A percentile compares a stretch with the other conserved stretches of the same genome.
Evolutionary conservation across 1,284 basidiomycete genomes (phyloP).

Genomic region (Tremellales sp.): DNA sequence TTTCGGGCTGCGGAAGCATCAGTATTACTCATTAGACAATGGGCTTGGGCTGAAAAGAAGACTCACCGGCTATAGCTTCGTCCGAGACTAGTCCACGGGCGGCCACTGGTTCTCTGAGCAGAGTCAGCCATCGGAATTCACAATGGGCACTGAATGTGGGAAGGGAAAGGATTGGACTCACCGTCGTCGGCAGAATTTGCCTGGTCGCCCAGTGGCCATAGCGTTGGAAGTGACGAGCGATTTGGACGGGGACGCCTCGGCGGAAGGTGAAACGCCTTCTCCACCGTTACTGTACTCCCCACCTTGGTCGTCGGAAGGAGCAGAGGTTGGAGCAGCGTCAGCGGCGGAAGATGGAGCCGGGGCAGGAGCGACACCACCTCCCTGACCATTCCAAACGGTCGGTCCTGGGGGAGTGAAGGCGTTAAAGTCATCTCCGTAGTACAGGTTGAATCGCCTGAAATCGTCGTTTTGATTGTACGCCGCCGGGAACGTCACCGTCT

Average conservation of each 20-base stretch:
- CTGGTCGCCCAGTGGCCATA: neutral
- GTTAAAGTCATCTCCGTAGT: neutral
- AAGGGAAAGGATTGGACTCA: neutral
- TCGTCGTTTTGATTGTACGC: slow-evolving; percentile 9
- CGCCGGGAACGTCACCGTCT: slow-evolving; percentile 19
- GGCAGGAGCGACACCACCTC: neutral
- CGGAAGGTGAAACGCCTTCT: neutral
- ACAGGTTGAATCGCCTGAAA: neutral
- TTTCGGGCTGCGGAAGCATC: no score
- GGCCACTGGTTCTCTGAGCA: no score
- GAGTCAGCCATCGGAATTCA: no score
- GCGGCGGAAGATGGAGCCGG: neutral
- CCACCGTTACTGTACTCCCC: no score
- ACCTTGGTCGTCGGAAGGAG: neutral
- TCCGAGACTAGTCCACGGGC: no score
- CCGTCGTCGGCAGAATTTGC: neutral
- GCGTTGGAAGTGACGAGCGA: neutral
- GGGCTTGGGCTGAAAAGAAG: no score
- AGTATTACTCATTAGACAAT: no score
- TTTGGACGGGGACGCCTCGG: neutral
- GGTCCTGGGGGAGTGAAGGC: slow-evolving; percentile 1
- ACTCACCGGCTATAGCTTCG: no score
- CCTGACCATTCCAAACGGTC: neutral
- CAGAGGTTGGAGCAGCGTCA: neutral
- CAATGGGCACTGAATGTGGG: no score